Conservation (phyloP, 2,329 filamentous ascomycete species). For the Ramularia collo-cygni region DNA sequence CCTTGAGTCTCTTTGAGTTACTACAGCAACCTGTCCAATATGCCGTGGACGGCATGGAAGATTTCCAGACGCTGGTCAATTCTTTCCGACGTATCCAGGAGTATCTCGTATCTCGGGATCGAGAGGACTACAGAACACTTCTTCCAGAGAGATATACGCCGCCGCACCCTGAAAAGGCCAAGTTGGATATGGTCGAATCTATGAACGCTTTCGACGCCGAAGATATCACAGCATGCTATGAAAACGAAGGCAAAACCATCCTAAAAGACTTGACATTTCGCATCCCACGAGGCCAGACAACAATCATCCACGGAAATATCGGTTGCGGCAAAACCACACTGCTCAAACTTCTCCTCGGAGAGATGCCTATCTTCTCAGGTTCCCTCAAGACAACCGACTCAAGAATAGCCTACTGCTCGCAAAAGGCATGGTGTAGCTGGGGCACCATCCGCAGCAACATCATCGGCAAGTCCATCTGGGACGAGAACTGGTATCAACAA, state of each 20-base stretch:
- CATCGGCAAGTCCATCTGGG: slow-evolving; percentile 29
- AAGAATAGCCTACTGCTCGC: slow-evolving; percentile 33
- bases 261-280: not conserved
- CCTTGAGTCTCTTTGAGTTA: slow-evolving; percentile 5
- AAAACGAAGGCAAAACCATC: not conserved
- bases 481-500: slow-evolving; percentile 32
- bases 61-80: too few species aligned
- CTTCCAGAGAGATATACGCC: too few species aligned
- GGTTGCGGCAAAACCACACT: slow-evolving; percentile 1
- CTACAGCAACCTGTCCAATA: not conserved
- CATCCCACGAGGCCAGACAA: not conserved
- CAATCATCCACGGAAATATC: not conserved
- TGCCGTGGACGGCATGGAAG: too few species aligned
- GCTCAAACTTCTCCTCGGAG: slow-evolving; percentile 1
- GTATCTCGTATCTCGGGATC: too few species aligned
- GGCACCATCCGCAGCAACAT: slow-evolving; percentile 34
- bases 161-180: too few species aligned
- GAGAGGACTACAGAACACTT: too few species aligned
- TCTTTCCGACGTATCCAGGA: too few species aligned
- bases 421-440: slow-evolving; percentile 34
- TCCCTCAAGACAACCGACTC: slow-evolving; percentile 23
- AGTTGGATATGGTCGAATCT: not conserved
- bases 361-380: slow-evolving; percentile 3
- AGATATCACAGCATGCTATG: not conserved
- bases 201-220: not conserved